Conservation (phyloP, 164 flowering plant genomes). For the Magnolia sinica region DNA sequence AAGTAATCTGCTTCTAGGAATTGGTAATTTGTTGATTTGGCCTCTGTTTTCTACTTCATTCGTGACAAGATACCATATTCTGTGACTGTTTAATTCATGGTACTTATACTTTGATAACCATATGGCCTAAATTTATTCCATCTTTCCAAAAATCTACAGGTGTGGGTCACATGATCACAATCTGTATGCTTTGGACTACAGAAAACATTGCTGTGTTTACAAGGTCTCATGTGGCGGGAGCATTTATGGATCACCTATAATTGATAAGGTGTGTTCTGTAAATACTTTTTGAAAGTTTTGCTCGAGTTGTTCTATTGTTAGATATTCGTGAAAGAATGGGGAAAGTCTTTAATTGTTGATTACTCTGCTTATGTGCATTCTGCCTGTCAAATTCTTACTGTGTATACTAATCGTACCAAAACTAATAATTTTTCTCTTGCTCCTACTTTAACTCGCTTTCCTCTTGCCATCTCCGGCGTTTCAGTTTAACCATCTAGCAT, state of each 20-base stretch:
- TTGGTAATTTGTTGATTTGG: no score
- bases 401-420: background rate
- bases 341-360: no score
- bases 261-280: conserved; percentile 55
- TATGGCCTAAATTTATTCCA: no score
- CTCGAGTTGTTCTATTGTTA: background rate
- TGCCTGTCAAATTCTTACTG: background rate
- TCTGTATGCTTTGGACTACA: conserved; percentile 84
- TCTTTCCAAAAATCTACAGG: conserved; percentile 38
- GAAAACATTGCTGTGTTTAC: conserved; percentile 51
- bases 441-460: background rate
- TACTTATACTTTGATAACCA: no score
- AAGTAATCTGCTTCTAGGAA: no score
- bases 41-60: no score
- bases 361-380: background rate
- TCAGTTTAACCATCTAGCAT: background rate
- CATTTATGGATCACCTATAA: conserved; percentile 77
- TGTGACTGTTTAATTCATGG: no score
- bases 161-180: conserved; percentile 91
- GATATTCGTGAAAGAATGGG: background rate
- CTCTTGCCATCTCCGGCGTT: background rate
- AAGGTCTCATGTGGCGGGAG: conserved; percentile 81
- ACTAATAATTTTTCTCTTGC: background rate
- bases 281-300: background rate
- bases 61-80: no score